Percentiles rank a stretch among this genome's conserved stretches.
These are phyloP conservation scores for Yamadazyma spencermartinsiae DNA, from an alignment of 1,139 yeast species.

Conservation along the genomic window DNA sequence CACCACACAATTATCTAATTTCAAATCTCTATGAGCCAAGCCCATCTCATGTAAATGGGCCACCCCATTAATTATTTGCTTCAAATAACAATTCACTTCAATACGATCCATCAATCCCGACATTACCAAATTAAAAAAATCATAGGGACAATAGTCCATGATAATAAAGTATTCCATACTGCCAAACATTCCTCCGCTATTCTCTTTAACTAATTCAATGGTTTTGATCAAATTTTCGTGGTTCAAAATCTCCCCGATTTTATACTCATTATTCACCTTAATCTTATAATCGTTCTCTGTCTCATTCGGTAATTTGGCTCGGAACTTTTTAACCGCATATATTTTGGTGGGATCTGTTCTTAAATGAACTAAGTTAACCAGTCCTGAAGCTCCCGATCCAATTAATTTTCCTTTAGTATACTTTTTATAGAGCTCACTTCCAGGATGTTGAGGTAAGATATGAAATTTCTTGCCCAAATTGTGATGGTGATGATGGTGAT, in stretches of 20 bases:
- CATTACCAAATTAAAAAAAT: constrained; percentile 78
- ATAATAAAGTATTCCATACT: constrained; percentile 54
- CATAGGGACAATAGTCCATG: constrained; percentile 76
- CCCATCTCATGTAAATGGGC: constrained; percentile 64
- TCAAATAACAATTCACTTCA: constrained; percentile 68
- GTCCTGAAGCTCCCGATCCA: constrained; percentile 81
- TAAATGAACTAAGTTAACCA: constrained; percentile 59
- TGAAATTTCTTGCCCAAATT: constrained; percentile 6
- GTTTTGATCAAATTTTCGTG: constrained; percentile 69
- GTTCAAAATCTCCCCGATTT: constrained; percentile 58
- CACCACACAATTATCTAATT: constrained; percentile 77
- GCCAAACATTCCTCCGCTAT: constrained; percentile 23
- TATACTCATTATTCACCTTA: constrained; percentile 67
- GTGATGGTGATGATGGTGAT: background rate
- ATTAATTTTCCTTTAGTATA: constrained; percentile 61
- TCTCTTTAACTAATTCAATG: constrained; percentile 55
- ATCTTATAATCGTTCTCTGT: constrained; percentile 54
- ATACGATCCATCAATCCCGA: constrained; percentile 59
- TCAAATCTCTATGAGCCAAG: constrained; percentile 74
- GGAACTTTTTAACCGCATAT: constrained; percentile 70
- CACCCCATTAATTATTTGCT: constrained; percentile 65
- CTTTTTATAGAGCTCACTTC: constrained; percentile 35
- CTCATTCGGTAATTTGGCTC: constrained; percentile 54
- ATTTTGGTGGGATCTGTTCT: constrained; percentile 45
- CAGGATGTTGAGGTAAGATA: constrained; percentile 19